phyloP scores from a whole-genome alignment of 768 basidiomycete genomes.

The Lentinula guzmanii region DNA sequence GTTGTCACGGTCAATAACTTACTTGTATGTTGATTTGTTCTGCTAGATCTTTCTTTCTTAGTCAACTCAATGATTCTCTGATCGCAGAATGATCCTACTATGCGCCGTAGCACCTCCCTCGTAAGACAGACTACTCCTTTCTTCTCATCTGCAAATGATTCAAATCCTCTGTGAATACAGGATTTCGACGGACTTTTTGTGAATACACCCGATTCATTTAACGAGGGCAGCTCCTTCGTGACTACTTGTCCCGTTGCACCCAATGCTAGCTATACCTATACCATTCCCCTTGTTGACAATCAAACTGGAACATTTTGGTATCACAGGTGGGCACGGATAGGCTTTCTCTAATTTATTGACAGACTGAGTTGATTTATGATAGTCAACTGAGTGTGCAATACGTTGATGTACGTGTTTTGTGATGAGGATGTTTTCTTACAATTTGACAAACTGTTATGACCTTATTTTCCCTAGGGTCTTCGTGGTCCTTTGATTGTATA shows the following conservation, averaged over 20 bases:
- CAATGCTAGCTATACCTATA: conserved; percentile 27
- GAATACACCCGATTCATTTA: conserved; percentile 14
- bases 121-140: neutral
- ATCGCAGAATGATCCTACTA: conserved; percentile 20
- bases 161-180: neutral
- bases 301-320: conserved; percentile 42
- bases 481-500: conserved; percentile 26
- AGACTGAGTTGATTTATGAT: neutral
- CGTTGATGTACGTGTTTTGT: conserved; percentile 16
- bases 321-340: conserved; percentile 12
- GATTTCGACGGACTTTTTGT: conserved; percentile 23
- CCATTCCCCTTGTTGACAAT: conserved; percentile 23
- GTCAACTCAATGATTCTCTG: neutral
- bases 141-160: neutral
- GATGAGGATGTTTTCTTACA: no score
- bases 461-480: conserved; percentile 15
- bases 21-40: conserved; percentile 16
- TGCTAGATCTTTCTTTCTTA: neutral
- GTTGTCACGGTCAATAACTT: conserved; percentile 38
- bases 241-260: conserved; percentile 38
- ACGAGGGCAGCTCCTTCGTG: conserved; percentile 33
- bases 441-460: no score
- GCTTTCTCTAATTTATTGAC: conserved; percentile 10
- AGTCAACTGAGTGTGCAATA: conserved; percentile 21
- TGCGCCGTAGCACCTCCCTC: conserved; percentile 22